phyloP scores from a whole-genome alignment of 2,329 filamentous ascomycete species.

The Nectriaceae sp. region DNA sequence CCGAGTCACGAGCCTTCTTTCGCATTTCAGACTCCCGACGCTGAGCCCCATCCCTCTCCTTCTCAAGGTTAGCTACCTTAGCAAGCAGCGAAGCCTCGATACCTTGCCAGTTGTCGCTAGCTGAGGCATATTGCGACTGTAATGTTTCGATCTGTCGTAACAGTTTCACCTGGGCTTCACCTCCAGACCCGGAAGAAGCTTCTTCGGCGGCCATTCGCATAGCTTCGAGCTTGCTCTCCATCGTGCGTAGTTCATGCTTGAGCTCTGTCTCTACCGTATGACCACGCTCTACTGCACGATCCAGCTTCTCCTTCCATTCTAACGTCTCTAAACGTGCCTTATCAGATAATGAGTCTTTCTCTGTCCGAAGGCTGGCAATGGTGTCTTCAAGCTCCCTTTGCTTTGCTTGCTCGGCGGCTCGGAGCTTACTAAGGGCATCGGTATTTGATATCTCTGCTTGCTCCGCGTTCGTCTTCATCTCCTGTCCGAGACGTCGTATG shows the following conservation, averaged over 20 bases:
- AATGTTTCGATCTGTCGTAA: slow-evolving; percentile 92
- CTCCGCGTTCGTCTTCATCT: slow-evolving; percentile 68
- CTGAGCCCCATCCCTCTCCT: slow-evolving; percentile 84
- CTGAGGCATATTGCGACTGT: slow-evolving; percentile 91
- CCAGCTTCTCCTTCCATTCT: slow-evolving; percentile 72
- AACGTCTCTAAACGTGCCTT: slow-evolving; percentile 69
- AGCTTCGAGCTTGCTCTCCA: slow-evolving; percentile 89
- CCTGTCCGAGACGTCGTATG: slow-evolving; percentile 68
- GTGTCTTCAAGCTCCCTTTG: slow-evolving; percentile 58
- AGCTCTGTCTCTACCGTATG: slow-evolving; percentile 73
- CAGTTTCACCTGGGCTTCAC: slow-evolving; percentile 85
- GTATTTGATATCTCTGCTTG: slow-evolving; percentile 65
- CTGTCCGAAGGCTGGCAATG: slow-evolving; percentile 68
- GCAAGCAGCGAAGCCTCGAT: slow-evolving; percentile 86
- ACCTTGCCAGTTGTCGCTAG: slow-evolving; percentile 96
- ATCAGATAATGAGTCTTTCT: slow-evolving; percentile 75
- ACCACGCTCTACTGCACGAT: slow-evolving; percentile 70
- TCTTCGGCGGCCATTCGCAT: slow-evolving; percentile 87
- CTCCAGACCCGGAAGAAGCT: slow-evolving; percentile 76
- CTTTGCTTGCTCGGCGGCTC: slow-evolving; percentile 66
- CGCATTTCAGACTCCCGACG: slow-evolving; percentile 84
- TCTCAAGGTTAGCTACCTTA: slow-evolving; percentile 77
- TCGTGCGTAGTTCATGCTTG: slow-evolving; percentile 71
- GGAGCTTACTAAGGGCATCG: slow-evolving; percentile 65
- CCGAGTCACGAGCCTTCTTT: slow-evolving; percentile 84